These are phyloP conservation scores for Beta macrorhiza DNA, from an alignment of 179 eudicot species.

Conservation along the genomic window DNA sequence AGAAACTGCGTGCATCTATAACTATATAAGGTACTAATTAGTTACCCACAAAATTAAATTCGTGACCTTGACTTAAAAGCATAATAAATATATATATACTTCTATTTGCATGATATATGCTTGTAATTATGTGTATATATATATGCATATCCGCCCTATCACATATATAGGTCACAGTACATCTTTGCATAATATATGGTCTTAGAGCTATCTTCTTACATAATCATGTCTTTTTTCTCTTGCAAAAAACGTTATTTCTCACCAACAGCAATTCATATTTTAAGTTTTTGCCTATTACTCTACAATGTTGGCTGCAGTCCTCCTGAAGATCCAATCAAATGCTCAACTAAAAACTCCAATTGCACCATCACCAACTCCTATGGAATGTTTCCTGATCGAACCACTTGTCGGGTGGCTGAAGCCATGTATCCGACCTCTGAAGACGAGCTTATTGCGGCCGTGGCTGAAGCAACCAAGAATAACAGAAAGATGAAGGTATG, in stretches of 20 bases:
- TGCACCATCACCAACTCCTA: slow-evolving; percentile 39
- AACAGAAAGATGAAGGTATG: slow-evolving; percentile 36
- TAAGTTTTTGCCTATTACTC: neutral
- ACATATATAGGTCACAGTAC: no score
- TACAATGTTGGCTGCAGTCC: slow-evolving; percentile 15
- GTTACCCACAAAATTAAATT: no score
- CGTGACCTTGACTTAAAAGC: no score
- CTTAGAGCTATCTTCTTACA: neutral
- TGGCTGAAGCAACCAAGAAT: slow-evolving; percentile 24
- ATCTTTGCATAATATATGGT: no score
- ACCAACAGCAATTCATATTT: slow-evolving; percentile 4
- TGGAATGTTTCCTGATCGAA: slow-evolving; percentile 38
- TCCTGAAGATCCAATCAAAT: slow-evolving; percentile 33
- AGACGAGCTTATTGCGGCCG: slow-evolving; percentile 24
- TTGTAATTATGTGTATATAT: no score
- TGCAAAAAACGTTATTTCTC: neutral
- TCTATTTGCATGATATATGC: no score
- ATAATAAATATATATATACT: no score
- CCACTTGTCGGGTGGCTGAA: slow-evolving; percentile 30
- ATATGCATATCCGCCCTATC: no score
- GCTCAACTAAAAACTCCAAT: slow-evolving; percentile 9
- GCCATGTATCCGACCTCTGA: slow-evolving; percentile 31
- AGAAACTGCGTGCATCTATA: no score
- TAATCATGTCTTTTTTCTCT: neutral
- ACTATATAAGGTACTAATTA: no score